phyloP scores from a whole-genome alignment of 2,329 filamentous ascomycete genomes.

The Fusarium penzigii region DNA sequence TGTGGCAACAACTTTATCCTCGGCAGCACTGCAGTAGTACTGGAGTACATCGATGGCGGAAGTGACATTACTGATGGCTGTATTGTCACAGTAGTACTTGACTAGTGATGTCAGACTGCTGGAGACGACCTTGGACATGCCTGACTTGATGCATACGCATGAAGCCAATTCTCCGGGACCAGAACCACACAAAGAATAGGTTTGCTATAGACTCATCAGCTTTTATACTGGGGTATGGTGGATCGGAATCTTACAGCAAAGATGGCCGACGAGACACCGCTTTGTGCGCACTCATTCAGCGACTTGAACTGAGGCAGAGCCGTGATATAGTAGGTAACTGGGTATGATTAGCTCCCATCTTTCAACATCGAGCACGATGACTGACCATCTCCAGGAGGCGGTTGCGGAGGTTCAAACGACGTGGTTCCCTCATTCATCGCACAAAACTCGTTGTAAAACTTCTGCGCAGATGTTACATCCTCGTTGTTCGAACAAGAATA shows the following conservation, averaged over 20 bases:
- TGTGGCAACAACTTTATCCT: conserved; percentile 41
- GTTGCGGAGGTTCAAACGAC: conserved; percentile 45
- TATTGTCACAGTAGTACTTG: conserved; percentile 46
- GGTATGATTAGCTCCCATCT: not conserved
- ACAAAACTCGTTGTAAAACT: conserved; percentile 55
- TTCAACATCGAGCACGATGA: not conserved
- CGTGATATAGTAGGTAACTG: conserved; percentile 57
- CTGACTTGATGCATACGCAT: conserved; percentile 52
- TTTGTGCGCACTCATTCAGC: conserved; percentile 47
- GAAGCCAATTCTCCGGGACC: conserved; percentile 53
- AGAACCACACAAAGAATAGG: conserved; percentile 41
- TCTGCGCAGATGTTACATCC: conserved; percentile 49
- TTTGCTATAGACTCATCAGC: conserved; percentile 27
- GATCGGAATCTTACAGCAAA: conserved; percentile 35
- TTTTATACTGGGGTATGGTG: too few relatives aligned
- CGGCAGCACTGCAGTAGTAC: conserved; percentile 52
- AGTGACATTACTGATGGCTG: conserved; percentile 44
- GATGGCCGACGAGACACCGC: conserved; percentile 44
- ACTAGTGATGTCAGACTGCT: conserved; percentile 46
- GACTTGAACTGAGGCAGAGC: conserved; percentile 48
- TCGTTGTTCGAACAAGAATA: conserved; percentile 48
- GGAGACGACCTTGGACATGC: conserved; percentile 45
- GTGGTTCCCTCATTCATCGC: conserved; percentile 50
- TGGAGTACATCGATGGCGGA: conserved; percentile 49
- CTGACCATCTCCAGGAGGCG: conserved; percentile 54